Evolutionary conservation across 306 rosid genomes (phyloP).

Genomic region (Glycine tomentella): DNA sequence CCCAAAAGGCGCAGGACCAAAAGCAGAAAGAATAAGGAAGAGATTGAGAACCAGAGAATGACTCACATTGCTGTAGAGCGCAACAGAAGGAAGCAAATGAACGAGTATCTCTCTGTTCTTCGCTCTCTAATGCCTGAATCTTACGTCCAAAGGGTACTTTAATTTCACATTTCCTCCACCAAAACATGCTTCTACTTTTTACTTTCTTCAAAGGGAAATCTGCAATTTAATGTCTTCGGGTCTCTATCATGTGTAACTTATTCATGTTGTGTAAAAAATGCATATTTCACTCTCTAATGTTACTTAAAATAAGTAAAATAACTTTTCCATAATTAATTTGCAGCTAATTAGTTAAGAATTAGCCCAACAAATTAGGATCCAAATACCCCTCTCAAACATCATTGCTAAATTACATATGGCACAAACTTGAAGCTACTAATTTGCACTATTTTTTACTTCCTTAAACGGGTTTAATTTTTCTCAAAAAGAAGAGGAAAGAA

Average conservation of each 20-base stretch:
- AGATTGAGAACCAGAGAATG: constrained; percentile 96
- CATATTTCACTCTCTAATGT: not conserved
- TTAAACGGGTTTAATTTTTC: not conserved
- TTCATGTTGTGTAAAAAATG: too few relatives aligned
- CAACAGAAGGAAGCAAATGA: constrained; percentile 94
- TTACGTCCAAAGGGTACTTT: constrained; percentile 87
- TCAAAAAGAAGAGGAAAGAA: too few relatives aligned
- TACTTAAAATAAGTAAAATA: not conserved
- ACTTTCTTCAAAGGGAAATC: too few relatives aligned
- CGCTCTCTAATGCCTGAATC: constrained; percentile 90
- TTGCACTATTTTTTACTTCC: not conserved
- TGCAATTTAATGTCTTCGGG: too few relatives aligned
- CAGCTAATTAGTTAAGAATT: not conserved
- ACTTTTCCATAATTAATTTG: not conserved
- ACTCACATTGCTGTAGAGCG: constrained; percentile 98
- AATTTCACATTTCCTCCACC: not conserved
- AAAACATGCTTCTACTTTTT: too few relatives aligned
- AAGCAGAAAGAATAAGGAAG: constrained; percentile 79
- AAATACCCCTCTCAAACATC: not conserved
- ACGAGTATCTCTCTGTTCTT: constrained; percentile 90
- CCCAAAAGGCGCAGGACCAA: constrained; percentile 74
- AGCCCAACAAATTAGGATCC: not conserved
- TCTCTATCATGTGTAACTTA: not conserved
- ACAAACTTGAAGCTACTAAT: not conserved
- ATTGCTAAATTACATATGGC: not conserved